phyloP scores from a whole-genome alignment of 768 basidiomycete species.

The Leccinum disarticulatum region DNA sequence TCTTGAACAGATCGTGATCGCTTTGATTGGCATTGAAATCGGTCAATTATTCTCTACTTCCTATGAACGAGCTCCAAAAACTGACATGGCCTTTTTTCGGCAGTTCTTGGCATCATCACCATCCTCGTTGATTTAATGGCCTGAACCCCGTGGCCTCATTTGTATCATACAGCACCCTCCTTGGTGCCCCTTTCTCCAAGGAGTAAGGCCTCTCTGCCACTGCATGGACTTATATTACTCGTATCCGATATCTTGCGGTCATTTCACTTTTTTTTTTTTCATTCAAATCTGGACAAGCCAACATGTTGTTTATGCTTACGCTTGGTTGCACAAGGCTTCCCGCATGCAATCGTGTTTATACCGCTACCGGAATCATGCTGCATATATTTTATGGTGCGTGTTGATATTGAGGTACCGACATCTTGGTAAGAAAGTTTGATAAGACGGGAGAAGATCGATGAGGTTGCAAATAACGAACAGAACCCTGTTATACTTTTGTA shows the following conservation, averaged over 20 bases:
- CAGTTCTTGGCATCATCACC: slow-evolving; percentile 86
- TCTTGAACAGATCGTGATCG: slow-evolving; percentile 90
- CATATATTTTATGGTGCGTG: neutral
- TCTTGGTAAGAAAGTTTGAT: slow-evolving; percentile 11
- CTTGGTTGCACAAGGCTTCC: neutral
- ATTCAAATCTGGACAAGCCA: neutral
- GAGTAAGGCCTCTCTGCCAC: slow-evolving; percentile 3
- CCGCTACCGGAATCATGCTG: neutral
- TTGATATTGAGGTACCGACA: slow-evolving; percentile 1
- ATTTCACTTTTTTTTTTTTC: neutral
- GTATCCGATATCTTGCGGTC: slow-evolving; percentile 5
- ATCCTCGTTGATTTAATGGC: slow-evolving; percentile 84
- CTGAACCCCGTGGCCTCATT: slow-evolving; percentile 20
- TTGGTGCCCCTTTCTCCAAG: slow-evolving; percentile 6
- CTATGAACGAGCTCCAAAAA: neutral
- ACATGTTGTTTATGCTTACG: neutral
- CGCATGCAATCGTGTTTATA: slow-evolving; percentile 2
- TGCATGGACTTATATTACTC: slow-evolving; percentile 9
- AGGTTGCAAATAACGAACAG: neutral
- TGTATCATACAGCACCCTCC: slow-evolving; percentile 12
- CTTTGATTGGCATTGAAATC: slow-evolving; percentile 86
- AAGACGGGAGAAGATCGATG: slow-evolving; percentile 4
- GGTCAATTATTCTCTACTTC: slow-evolving; percentile 40
- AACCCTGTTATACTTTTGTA: slow-evolving; percentile 4
- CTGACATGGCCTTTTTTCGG: slow-evolving; percentile 3